phyloP scores from a whole-genome alignment of 345 rosid species.

The Carallia pectinifolia region DNA sequence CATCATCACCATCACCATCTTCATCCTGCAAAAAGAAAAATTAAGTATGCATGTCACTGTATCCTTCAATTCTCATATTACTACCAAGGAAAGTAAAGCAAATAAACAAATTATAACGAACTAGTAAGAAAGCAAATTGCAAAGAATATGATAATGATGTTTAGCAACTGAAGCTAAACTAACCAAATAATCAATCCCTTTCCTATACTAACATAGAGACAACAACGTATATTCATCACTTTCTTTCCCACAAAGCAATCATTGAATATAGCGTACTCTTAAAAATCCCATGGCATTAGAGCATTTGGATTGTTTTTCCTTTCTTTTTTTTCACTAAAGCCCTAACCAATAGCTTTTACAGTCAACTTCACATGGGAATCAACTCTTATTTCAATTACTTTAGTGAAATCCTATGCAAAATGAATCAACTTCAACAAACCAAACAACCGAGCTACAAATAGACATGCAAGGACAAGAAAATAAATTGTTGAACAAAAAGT shows the following conservation, averaged over 20 bases:
- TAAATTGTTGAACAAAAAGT: too few relatives aligned
- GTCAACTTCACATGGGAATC: not conserved
- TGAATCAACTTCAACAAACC: slow-evolving; percentile 1
- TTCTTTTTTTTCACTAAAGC: not conserved
- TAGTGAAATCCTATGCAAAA: not conserved
- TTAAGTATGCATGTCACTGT: too few relatives aligned
- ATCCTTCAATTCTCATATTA: too few relatives aligned
- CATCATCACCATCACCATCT: too few relatives aligned
- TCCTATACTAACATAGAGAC: slow-evolving; percentile 43
- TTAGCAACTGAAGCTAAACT: slow-evolving; percentile 66
- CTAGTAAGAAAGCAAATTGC: too few relatives aligned
- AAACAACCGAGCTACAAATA: not conserved
- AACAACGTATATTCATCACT: slow-evolving; percentile 10
- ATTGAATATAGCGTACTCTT: not conserved
- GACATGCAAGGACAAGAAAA: too few relatives aligned
- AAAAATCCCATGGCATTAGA: not conserved
- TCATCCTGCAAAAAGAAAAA: too few relatives aligned
- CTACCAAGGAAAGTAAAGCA: too few relatives aligned
- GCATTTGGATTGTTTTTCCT: too few relatives aligned
- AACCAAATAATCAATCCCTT: slow-evolving; percentile 47
- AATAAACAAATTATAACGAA: too few relatives aligned
- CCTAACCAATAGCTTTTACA: not conserved
- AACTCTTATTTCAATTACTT: not conserved
- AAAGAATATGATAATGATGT: slow-evolving; percentile 23
- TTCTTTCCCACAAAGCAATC: not conserved